Conservation (phyloP, 2,329 filamentous ascomycete genomes). For the Sphaceloma murrayae region DNA sequence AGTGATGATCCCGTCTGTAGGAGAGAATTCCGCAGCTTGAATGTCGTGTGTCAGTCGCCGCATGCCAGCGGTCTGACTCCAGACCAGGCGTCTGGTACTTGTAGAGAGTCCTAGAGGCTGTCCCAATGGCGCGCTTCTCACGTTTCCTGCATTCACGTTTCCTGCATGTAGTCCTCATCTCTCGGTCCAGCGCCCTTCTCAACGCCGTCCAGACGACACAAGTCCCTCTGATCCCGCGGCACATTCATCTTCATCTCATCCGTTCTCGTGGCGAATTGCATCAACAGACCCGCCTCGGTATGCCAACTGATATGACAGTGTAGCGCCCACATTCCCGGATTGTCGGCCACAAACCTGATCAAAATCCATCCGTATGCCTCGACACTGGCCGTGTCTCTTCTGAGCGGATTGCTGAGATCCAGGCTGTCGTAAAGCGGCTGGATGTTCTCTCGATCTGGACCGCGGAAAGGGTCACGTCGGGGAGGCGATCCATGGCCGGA, state of each 20-base stretch:
- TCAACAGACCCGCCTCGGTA: slow-evolving; percentile 47
- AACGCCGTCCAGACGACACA: slow-evolving; percentile 42
- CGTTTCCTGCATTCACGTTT: too few relatives aligned
- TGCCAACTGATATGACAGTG: slow-evolving; percentile 54
- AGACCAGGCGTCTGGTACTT: too few relatives aligned
- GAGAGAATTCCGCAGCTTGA: too few relatives aligned
- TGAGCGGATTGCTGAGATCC: slow-evolving; percentile 35
- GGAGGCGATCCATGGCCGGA: slow-evolving; percentile 29
- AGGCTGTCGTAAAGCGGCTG: slow-evolving; percentile 28
- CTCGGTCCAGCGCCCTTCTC: slow-evolving; percentile 42
- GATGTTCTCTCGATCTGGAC: slow-evolving; percentile 23
- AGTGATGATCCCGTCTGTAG: too few relatives aligned
- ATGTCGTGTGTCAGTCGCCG: too few relatives aligned
- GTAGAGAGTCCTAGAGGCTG: too few relatives aligned
- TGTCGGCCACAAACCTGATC: slow-evolving; percentile 48
- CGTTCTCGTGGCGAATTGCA: slow-evolving; percentile 48
- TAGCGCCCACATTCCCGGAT: slow-evolving; percentile 49
- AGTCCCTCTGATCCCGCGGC: slow-evolving; percentile 36
- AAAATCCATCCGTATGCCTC: slow-evolving; percentile 48
- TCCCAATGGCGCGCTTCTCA: too few relatives aligned
- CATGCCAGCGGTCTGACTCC: too few relatives aligned
- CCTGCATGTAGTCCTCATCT: slow-evolving; percentile 38
- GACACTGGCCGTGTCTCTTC: slow-evolving; percentile 45
- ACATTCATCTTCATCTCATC: slow-evolving; percentile 40
- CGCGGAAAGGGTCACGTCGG: slow-evolving; percentile 21